Evolutionary conservation across 2,329 filamentous ascomycete species (phyloP).

Genomic region (Fusarium sp.): DNA sequence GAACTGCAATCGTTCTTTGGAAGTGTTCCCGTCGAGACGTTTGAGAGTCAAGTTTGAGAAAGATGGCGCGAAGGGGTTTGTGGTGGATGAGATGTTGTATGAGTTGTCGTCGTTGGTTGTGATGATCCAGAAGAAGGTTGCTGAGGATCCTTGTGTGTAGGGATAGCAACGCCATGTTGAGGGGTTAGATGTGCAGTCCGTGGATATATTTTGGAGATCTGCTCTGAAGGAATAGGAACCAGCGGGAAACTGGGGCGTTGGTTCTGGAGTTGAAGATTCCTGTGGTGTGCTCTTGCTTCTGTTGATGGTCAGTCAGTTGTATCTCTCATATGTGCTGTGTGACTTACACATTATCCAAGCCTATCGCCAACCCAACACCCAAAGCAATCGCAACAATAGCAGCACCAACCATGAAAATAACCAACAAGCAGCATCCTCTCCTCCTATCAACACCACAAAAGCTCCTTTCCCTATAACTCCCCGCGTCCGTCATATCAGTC

Average conservation of each 20-base stretch:
- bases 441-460: conserved; percentile 18
- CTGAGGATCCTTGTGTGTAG: conserved; percentile 55
- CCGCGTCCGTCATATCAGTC: conserved; percentile 20
- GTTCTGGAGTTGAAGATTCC: conserved; percentile 17
- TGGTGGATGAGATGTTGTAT: conserved; percentile 65
- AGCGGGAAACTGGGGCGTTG: conserved; percentile 61
- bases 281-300: conserved; percentile 6
- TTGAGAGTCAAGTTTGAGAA: conserved; percentile 65
- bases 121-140: conserved; percentile 73
- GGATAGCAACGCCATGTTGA: conserved; percentile 73
- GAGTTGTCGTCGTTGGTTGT: conserved; percentile 51
- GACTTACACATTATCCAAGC: conserved; percentile 52
- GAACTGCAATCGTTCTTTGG: conserved; percentile 69
- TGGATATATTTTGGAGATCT: conserved; percentile 63
- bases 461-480: conserved; percentile 18
- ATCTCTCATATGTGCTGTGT: background rate
- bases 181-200: conserved; percentile 68
- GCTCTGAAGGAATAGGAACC: conserved; percentile 72
- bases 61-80: conserved; percentile 65
- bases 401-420: conserved; percentile 45
- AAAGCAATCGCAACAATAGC: conserved; percentile 51
- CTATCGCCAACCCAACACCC: conserved; percentile 55
- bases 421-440: conserved; percentile 50
- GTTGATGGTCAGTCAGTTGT: conserved; percentile 7
- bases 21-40: conserved; percentile 58